phyloP scores from a whole-genome alignment of 345 rosid species.

The Citrus mangshanensis region DNA sequence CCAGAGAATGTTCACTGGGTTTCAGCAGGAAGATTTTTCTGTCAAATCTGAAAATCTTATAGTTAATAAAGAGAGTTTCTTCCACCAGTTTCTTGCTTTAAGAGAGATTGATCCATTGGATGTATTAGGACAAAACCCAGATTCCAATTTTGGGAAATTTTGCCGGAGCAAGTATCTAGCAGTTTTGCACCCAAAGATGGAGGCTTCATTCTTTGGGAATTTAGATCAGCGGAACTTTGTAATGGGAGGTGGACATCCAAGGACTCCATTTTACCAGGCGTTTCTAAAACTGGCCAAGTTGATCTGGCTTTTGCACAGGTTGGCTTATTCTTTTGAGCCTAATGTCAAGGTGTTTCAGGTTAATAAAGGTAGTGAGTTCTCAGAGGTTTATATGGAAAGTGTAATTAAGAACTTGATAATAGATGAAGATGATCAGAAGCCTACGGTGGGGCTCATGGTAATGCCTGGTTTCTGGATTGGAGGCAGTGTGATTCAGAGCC shows the following conservation, averaged over 20 bases:
- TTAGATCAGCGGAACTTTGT: conserved; percentile 70
- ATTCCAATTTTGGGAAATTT: conserved; percentile 66
- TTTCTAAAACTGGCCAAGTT: conserved; percentile 73
- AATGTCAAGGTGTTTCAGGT: conserved; percentile 63
- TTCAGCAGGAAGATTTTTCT: conserved; percentile 61
- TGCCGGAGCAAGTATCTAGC: conserved; percentile 63
- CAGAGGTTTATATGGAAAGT: conserved; percentile 80
- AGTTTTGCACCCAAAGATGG: conserved; percentile 83
- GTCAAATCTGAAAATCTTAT: conserved; percentile 37
- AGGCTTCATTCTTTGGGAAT: conserved; percentile 83
- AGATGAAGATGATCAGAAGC: conserved; percentile 53
- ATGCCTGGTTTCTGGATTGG: conserved; percentile 88
- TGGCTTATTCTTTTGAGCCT: conserved; percentile 72
- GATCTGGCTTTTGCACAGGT: conserved; percentile 75
- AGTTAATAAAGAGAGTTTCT: conserved; percentile 53
- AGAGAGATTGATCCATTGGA: conserved; percentile 77
- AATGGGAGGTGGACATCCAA: conserved; percentile 71
- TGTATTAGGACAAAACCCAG: conserved; percentile 67
- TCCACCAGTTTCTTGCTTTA: conserved; percentile 61
- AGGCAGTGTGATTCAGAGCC: conserved; percentile 69
- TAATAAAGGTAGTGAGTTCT: conserved; percentile 64
- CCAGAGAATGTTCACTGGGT: conserved; percentile 76
- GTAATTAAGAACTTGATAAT: conserved; percentile 56
- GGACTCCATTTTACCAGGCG: conserved; percentile 76
- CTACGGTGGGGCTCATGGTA: conserved; percentile 68